Evolutionary conservation across 2,329 filamentous ascomycete genomes (phyloP).

Genomic region (Hypoxylon sp.): DNA sequence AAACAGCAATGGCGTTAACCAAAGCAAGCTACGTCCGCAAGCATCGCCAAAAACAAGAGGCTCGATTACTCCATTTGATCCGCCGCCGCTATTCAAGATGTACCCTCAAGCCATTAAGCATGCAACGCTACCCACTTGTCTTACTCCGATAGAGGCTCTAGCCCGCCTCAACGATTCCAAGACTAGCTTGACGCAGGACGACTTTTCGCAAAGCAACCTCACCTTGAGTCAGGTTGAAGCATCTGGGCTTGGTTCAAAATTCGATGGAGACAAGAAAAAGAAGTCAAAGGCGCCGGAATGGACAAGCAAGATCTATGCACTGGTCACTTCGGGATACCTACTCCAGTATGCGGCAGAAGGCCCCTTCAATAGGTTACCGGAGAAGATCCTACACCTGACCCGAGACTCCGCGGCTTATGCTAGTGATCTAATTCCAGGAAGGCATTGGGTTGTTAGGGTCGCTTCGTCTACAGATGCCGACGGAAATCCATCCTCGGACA

Average conservation of each 20-base stretch:
- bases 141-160: conserved; percentile 77
- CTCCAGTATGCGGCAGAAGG: conserved; percentile 82
- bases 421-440: conserved; percentile 83
- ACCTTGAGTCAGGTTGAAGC: conserved; percentile 51
- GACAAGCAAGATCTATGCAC: conserved; percentile 79
- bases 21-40: conserved; percentile 40
- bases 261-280: conserved; percentile 63
- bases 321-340: conserved; percentile 79
- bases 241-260: conserved; percentile 53
- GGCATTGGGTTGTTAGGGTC: conserved; percentile 85
- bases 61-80: conserved; percentile 64
- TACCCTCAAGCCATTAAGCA: conserved; percentile 88
- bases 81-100: conserved; percentile 86
- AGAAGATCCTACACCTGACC: conserved; percentile 80
- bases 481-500: conserved; percentile 64
- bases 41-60: conserved; percentile 27
- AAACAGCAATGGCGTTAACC: conserved; percentile 26
- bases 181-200: conserved; percentile 57
- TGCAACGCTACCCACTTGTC: conserved; percentile 77
- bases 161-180: conserved; percentile 72
- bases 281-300: conserved; percentile 71
- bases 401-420: conserved; percentile 84
- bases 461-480: conserved; percentile 75
- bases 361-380: conserved; percentile 78
- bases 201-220: conserved; percentile 51